phyloP scores from a whole-genome alignment of 2,329 filamentous ascomycete species.

The Beauveria bassiana region DNA sequence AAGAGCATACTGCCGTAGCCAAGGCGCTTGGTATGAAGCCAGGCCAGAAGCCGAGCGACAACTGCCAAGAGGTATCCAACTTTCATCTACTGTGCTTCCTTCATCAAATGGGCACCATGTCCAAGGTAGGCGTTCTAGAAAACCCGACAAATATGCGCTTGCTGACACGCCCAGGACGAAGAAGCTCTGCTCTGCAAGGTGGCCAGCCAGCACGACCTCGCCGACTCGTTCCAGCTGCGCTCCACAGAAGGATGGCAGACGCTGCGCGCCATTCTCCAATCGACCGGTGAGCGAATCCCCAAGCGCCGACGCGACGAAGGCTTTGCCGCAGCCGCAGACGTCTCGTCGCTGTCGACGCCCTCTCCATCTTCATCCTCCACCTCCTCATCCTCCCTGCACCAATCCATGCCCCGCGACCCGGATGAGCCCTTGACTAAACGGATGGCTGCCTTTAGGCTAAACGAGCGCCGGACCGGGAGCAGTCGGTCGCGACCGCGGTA shows the following conservation, averaged over 20 bases:
- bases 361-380: slow-evolving; percentile 17
- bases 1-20: slow-evolving; percentile 64
- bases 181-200: slow-evolving; percentile 78
- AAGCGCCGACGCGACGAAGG: slow-evolving; percentile 54
- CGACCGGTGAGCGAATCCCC: slow-evolving; percentile 92
- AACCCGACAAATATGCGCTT: not conserved
- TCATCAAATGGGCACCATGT: slow-evolving; percentile 70
- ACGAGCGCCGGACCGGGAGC: slow-evolving; percentile 25
- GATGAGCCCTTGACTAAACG: slow-evolving; percentile 56
- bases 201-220: slow-evolving; percentile 71
- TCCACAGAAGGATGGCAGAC: slow-evolving; percentile 91
- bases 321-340: slow-evolving; percentile 17
- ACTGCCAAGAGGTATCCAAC: slow-evolving; percentile 69
- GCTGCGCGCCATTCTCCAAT: slow-evolving; percentile 84
- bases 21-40: slow-evolving; percentile 58
- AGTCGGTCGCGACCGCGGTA: not conserved
- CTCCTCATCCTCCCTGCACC: slow-evolving; percentile 20
- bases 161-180: slow-evolving; percentile 60
- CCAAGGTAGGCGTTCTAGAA: slow-evolving; percentile 55
- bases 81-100: slow-evolving; percentile 93
- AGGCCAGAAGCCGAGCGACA: slow-evolving; percentile 52
- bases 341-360: slow-evolving; percentile 13
- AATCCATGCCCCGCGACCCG: slow-evolving; percentile 18
- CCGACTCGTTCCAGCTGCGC: slow-evolving; percentile 74
- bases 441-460: slow-evolving; percentile 59